Conservation (phyloP, 352 stramenopile species). For the Halophytophthora batemanensis region DNA sequence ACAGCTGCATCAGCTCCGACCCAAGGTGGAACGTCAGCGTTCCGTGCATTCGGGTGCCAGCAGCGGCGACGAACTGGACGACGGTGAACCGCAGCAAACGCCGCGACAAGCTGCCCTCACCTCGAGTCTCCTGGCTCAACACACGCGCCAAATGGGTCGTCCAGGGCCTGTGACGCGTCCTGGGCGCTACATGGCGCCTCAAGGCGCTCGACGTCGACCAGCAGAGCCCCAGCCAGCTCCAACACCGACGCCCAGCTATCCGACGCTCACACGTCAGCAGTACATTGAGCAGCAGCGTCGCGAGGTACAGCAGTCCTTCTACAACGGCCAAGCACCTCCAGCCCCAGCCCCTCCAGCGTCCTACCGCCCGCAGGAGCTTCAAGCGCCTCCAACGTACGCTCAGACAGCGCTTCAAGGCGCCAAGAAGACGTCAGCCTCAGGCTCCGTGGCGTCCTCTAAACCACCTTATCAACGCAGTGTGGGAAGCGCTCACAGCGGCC, state of each 20-base stretch:
- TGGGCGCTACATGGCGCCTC: conserved; percentile 11
- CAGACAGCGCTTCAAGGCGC: too few relatives aligned
- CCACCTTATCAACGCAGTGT: too few relatives aligned
- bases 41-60: conserved; percentile 18
- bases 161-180: conserved; percentile 33
- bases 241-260: neutral
- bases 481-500: too few relatives aligned
- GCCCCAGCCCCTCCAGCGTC: too few relatives aligned
- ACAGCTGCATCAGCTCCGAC: conserved; percentile 9
- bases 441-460: too few relatives aligned
- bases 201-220: conserved; percentile 11
- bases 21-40: conserved; percentile 9
- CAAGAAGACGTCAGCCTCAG: too few relatives aligned
- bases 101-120: conserved; percentile 33
- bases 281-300: neutral
- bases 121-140: conserved; percentile 43
- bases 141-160: conserved; percentile 48
- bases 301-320: neutral
- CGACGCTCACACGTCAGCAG: neutral
- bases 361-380: too few relatives aligned
- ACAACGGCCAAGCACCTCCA: neutral
- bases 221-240: conserved; percentile 6
- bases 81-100: conserved; percentile 12
- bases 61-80: conserved; percentile 30
- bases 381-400: too few relatives aligned